Percentiles rank a stretch among this genome's conserved stretches.
Evolutionary conservation across 106 monocot species (phyloP).

Genomic region (Platanthera guangdongensis): DNA sequence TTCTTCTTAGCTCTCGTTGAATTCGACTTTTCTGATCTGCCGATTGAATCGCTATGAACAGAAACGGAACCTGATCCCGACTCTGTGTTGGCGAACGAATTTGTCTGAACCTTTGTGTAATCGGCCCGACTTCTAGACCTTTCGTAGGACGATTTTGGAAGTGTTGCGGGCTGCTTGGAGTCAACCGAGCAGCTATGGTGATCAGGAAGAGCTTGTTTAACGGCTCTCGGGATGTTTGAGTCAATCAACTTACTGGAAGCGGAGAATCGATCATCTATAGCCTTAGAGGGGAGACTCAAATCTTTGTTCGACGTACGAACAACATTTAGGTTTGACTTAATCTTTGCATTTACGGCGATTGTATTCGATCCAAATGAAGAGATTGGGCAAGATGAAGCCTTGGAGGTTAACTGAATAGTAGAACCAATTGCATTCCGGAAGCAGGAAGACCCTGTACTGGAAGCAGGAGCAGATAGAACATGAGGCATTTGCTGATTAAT

Average conservation of each 20-base stretch:
- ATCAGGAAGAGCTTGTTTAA: slow-evolving; percentile 18
- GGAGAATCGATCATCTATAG: slow-evolving; percentile 21
- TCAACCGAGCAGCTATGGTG: slow-evolving; percentile 11
- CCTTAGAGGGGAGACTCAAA: slow-evolving; percentile 23
- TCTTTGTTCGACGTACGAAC: slow-evolving; percentile 9
- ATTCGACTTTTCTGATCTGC: slow-evolving; percentile 6
- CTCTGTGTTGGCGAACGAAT: slow-evolving; percentile 7
- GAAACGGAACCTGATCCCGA: slow-evolving; percentile 16
- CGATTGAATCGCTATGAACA: slow-evolving; percentile 11
- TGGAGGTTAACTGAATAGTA: slow-evolving; percentile 13
- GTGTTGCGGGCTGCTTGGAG: slow-evolving; percentile 11
- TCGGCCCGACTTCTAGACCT: slow-evolving; percentile 26
- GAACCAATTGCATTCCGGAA: slow-evolving; percentile 31
- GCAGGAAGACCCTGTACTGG: slow-evolving; percentile 18
- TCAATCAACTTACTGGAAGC: slow-evolving; percentile 28
- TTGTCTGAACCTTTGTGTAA: slow-evolving; percentile 20
- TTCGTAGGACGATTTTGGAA: slow-evolving; percentile 18
- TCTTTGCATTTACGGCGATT: slow-evolving; percentile 16
- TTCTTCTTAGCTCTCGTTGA: slow-evolving; percentile 26
- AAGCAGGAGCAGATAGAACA: slow-evolving; percentile 5
- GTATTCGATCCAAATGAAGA: slow-evolving; percentile 16
- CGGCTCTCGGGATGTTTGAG: slow-evolving; percentile 13
- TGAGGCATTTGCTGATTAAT: slow-evolving; percentile 28
- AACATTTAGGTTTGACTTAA: slow-evolving; percentile 3
- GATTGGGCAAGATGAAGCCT: slow-evolving; percentile 3